A percentile compares a stretch with the other conserved stretches of the same genome.
Evolutionary conservation across 306 rosid genomes (phyloP).

Genomic region (Prunus padus): DNA sequence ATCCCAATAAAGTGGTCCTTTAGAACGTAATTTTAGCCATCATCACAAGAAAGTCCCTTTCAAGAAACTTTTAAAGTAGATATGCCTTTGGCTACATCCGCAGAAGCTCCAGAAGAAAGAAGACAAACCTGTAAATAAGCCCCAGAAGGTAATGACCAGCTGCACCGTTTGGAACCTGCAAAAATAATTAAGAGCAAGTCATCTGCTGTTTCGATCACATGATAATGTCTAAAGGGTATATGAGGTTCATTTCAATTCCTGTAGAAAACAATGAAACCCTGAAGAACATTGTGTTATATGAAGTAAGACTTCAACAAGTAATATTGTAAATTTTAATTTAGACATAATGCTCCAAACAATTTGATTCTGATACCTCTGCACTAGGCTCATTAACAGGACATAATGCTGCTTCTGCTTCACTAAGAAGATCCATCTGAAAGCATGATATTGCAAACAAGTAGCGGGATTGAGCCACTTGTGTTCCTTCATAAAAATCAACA

Average conservation of each 20-base stretch:
- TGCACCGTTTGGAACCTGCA: constrained; percentile 96
- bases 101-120: constrained; percentile 13
- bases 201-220: constrained; percentile 8
- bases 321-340: background rate
- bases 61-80: background rate
- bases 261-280: background rate
- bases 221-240: background rate
- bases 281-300: background rate
- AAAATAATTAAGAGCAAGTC: constrained; percentile 21
- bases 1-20: background rate
- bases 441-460: constrained; percentile 98
- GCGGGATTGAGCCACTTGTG: constrained; percentile 93
- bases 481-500: constrained; percentile 62
- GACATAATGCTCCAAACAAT: constrained; percentile 1
- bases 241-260: constrained; percentile 4
- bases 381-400: constrained; percentile 78
- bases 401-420: constrained; percentile 91
- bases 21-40: background rate
- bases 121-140: constrained; percentile 80
- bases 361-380: constrained; percentile 59
- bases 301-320: background rate
- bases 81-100: background rate
- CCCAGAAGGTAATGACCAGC: constrained; percentile 98
- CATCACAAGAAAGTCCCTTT: background rate
- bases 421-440: constrained; percentile 92